phyloP scores from a whole-genome alignment of 2,329 filamentous ascomycete genomes.

The Cercospora citrullina region DNA sequence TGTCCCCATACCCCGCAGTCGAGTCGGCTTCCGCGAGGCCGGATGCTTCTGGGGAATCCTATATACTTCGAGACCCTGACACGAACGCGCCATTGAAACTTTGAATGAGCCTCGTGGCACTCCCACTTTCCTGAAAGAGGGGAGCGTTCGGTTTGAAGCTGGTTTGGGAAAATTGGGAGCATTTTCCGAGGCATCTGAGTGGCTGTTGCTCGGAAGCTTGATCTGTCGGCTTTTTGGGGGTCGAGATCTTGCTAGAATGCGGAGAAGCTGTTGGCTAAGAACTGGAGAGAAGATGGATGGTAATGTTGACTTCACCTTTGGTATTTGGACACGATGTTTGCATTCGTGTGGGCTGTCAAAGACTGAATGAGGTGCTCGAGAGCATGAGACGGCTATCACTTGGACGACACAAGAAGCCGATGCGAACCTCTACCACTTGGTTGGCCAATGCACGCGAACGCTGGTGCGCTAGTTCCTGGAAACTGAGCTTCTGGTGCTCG shows the following conservation, averaged over 20 bases:
- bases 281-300: neutral
- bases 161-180: neutral
- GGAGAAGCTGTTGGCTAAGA: neutral
- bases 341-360: neutral
- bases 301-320: neutral
- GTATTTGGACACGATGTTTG: neutral
- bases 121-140: neutral
- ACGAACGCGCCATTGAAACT: neutral
- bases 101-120: neutral
- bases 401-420: neutral
- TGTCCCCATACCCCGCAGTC: constrained; percentile 1
- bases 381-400: too few species aligned
- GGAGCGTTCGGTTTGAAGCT: neutral
- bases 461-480: neutral
- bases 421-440: neutral
- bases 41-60: neutral
- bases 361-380: too few species aligned
- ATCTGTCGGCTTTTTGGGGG: neutral
- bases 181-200: neutral
- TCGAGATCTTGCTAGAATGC: neutral
- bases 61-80: neutral
- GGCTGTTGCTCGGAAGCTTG: neutral
- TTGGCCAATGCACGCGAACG: neutral
- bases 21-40: constrained; percentile 5
- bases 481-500: neutral